Evolutionary conservation across 2,329 filamentous ascomycete genomes (phyloP), one percentile per base, ranked within the genome.

Genomic region (Ophiostoma australiae): DNA sequence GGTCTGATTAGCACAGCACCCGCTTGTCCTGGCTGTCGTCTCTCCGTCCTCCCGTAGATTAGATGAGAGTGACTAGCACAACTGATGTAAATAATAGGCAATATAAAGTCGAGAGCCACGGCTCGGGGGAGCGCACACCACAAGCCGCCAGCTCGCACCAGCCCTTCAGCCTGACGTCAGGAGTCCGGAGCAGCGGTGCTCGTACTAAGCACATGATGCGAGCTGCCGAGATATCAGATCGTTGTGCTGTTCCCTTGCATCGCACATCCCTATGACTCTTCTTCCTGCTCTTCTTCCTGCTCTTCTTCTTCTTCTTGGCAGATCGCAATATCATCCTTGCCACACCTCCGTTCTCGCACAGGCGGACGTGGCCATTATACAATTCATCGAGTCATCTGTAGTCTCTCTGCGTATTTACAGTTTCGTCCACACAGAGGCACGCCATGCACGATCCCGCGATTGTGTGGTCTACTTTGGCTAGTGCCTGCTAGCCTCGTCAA

Each of bases 281-380:
- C n/a, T 52, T 20, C 17, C 7, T 52, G 27, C 3, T 31, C 27
- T 31, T 31, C 27, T n/a, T 52, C 15, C n/a, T 52, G 2, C n/a
- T 58, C 5, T 11, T 23, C 23, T 58, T 58, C 52, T 27, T 58
- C 52, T 58, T 58, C 52, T 58, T 58, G 52, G 52, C n/a, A 27
- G 52, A 58, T 58, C 8, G 23, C 23, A 27, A 58, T 27, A 58
- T 27, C n/a, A 27, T 13, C n/a, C 52, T 27, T 27, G 52, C 4
- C 52, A 27, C 52, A 58, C 52, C 52, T 58, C 52, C 52, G n/a
- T 58, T 58, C 52, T 58, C 52, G 52, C 52, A 58, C 44, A 48
- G 44, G 44, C 44, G 44, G 44, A 48, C 44, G 44, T 48, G 5
- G 44, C 44, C 44, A 48, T 48, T 48, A 48, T 48, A 48, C 44